Percentiles rank a stretch among this genome's conserved stretches.
Evolutionary conservation across 495 filamentous ascomycete genomes (phyloP).

Genomic region (Annulohypoxylon stygium): DNA sequence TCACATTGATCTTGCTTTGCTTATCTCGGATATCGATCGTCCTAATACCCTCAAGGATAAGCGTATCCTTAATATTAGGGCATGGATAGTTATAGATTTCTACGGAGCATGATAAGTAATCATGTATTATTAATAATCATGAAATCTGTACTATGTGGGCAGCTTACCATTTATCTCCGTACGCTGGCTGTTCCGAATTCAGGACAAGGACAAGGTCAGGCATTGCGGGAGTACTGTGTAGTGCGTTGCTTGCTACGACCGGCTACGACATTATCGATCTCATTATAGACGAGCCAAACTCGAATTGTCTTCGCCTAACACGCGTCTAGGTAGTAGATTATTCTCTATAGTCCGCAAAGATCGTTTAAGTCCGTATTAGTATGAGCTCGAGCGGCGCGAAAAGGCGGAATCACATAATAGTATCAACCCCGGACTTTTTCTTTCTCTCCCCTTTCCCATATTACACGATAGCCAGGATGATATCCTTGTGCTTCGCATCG

Average conservation of each 20-base stretch:
- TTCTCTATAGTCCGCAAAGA: constrained; percentile 8
- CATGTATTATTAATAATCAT: constrained; percentile 14
- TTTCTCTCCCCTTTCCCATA: constrained; percentile 42
- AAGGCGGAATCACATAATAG: constrained; percentile 28
- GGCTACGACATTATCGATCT: background rate
- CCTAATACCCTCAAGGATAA: constrained; percentile 7
- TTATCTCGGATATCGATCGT: background rate
- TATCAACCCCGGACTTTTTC: constrained; percentile 40
- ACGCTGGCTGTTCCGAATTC: background rate
- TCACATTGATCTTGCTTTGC: background rate
- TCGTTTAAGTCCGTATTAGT: constrained; percentile 13
- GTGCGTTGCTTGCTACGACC: background rate
- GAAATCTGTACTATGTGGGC: background rate
- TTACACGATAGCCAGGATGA: constrained; percentile 20
- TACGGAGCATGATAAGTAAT: constrained; percentile 5
- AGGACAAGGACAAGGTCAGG: background rate
- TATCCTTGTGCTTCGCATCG: constrained; percentile 38
- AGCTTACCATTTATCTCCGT: constrained; percentile 12
- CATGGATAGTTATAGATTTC: background rate
- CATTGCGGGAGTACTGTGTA: background rate
- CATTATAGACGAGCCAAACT: constrained; percentile 1
- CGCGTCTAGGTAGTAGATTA: background rate
- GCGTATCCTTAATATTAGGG: background rate
- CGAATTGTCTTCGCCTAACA: background rate
- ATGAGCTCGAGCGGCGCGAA: constrained; percentile 8